Conservation (phyloP, 108 stramenopile genomes). For the Cyclostephanos invisitatus region DNA sequence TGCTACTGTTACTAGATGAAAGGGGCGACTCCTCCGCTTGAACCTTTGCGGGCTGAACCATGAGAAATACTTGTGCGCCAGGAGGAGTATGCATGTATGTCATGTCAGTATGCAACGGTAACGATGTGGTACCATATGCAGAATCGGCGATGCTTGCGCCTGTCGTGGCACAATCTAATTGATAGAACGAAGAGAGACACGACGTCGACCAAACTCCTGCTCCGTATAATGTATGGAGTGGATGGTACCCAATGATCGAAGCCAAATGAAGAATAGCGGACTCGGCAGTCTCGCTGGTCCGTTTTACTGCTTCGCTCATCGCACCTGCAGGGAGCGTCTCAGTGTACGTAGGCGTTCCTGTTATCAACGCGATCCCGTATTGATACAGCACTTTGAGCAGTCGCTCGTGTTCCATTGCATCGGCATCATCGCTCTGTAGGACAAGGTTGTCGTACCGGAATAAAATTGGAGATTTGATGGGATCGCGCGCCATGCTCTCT, state of each 20-base stretch:
- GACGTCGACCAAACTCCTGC: conserved; percentile 74
- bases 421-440: conserved; percentile 11
- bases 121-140: conserved; percentile 69
- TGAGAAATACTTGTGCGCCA: conserved; percentile 86
- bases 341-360: conserved; percentile 60
- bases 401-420: conserved; percentile 26
- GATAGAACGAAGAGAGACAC: conserved; percentile 46
- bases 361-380: conserved; percentile 74
- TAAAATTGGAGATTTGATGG: conserved; percentile 48
- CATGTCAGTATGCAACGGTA: conserved; percentile 88
- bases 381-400: conserved; percentile 63
- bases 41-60: conserved; percentile 66
- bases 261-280: conserved; percentile 39
- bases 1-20: conserved; percentile 2
- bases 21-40: conserved; percentile 48
- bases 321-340: conserved; percentile 40
- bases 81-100: conserved; percentile 79
- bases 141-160: conserved; percentile 80
- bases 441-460: conserved; percentile 57
- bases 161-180: conserved; percentile 14
- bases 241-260: conserved; percentile 59
- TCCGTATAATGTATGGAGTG: conserved; percentile 81
- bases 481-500: conserved; percentile 55
- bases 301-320: conserved; percentile 19
- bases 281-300: conserved; percentile 31